Base-by-base conservation (phyloP, 2,329 filamentous ascomycete genomes). In the Cercospora janseana region DNA sequence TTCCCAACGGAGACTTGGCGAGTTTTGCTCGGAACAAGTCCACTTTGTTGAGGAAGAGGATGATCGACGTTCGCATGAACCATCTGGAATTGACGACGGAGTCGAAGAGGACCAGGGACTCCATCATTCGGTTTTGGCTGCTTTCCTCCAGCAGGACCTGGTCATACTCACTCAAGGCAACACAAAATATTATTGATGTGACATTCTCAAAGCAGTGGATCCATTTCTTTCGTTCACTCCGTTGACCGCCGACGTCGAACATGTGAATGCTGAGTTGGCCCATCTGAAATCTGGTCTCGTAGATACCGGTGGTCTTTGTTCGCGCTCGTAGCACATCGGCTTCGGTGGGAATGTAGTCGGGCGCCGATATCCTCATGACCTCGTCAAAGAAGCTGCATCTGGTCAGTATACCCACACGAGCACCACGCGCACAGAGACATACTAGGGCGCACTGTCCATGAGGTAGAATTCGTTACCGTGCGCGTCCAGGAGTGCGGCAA, bases 41-140 rank as follows among this genome's bases (percentile, higher is more conserved):
- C 60, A 98, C 93, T 71, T 98, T 98, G 77, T 98, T 98, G 56
- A 98, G 79, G 75, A 98, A 98, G 50, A 98, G 78, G 66, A 98
- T 97, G 67, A 98, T 98, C 67, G 91, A 96, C 9, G 93, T 98
- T 62, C 93, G 80, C 87, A 97, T 95, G 72, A 98, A 98, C 93
- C 93, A 98, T 62, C 93, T 80, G 24, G 93, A 97, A 73, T 98
- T 98, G 61, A 98, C 93, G 4, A 98, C 93, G 1, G 92, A 97
- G 72, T 98, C 93, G 69, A 98, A 98, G 4, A 98, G 79, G 12
- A 97, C 82, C 45, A 98, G 72, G 66, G 90, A 95, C 71, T 98
- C 93, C 89, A 97, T 95, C 93, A 98, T 98, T 56, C 93, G 93
- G 70, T 98, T 98, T 89, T 95, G 93, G 67, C 92, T 96, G 72